These are phyloP conservation scores for Linanthus parryae DNA, from an alignment of 148 eudicot genomes.

Conservation along the genomic window DNA sequence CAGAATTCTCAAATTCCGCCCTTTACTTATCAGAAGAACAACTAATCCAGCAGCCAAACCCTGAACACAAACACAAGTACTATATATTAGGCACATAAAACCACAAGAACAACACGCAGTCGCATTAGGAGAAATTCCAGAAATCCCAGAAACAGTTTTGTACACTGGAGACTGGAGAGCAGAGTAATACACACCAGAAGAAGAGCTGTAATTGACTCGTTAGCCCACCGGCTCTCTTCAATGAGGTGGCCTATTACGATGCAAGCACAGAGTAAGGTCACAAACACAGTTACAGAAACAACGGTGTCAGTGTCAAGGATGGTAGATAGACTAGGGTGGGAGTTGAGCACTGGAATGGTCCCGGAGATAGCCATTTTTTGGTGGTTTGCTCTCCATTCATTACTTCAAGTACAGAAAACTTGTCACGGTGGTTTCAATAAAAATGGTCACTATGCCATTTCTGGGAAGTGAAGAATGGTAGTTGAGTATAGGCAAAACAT, in stretches of 20 bases:
- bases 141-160: too few relatives aligned
- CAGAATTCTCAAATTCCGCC: slow-evolving; percentile 58
- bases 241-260: slow-evolving; percentile 56
- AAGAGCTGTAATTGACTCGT: slow-evolving; percentile 62
- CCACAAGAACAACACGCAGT: too few relatives aligned
- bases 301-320: slow-evolving; percentile 32
- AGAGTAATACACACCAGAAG: slow-evolving; percentile 32
- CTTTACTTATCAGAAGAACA: slow-evolving; percentile 54
- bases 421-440: background rate
- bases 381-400: slow-evolving; percentile 15
- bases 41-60: slow-evolving; percentile 63
- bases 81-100: background rate
- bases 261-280: slow-evolving; percentile 46
- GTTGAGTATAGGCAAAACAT: background rate
- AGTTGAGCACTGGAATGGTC: background rate
- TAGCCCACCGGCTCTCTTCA: slow-evolving; percentile 62
- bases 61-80: slow-evolving; percentile 22
- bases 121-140: too few relatives aligned
- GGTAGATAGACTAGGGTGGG: slow-evolving; percentile 18
- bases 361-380: slow-evolving; percentile 14
- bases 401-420: background rate
- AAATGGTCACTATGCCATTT: background rate
- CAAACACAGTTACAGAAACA: slow-evolving; percentile 43
- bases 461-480: background rate
- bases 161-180: background rate